phyloP scores from a whole-genome alignment of 1,284 basidiomycete species.

The Vanrija humicola region DNA sequence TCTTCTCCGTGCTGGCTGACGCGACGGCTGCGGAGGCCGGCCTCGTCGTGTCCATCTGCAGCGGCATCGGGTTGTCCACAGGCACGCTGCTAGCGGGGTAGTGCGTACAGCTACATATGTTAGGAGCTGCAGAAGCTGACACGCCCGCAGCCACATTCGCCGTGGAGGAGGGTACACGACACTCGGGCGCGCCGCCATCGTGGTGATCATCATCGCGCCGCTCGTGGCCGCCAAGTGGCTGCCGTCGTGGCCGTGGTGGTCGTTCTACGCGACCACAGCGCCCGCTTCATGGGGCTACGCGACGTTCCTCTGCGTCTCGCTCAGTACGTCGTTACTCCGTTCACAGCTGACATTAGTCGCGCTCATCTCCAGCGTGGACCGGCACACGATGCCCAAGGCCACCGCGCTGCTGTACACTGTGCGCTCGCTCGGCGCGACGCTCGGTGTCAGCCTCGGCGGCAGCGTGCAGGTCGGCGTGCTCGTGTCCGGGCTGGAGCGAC shows the following conservation, averaged over 20 bases:
- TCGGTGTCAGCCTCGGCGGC: conserved; percentile 43
- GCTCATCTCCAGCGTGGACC: conserved; percentile 42
- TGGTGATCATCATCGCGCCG: conserved; percentile 29
- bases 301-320: conserved; percentile 39
- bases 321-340: conserved; percentile 25
- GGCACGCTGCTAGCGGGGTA: conserved; percentile 84
- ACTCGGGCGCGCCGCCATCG: conserved; percentile 36
- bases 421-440: conserved; percentile 43
- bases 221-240: conserved; percentile 39
- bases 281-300: conserved; percentile 46
- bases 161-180: conserved; percentile 34
- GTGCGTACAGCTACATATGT: conserved; percentile 50
- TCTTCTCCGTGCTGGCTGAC: conserved; percentile 45
- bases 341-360: conserved; percentile 27
- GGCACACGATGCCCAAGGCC: conserved; percentile 46
- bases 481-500: conserved; percentile 16
- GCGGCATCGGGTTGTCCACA: conserved; percentile 72
- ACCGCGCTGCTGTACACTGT: conserved; percentile 47
- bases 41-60: conserved; percentile 60
- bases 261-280: conserved; percentile 42
- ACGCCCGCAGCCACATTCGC: conserved; percentile 37
- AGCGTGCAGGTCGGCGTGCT: conserved; percentile 43
- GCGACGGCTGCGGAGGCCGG: conserved; percentile 41
- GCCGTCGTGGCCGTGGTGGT: conserved; percentile 32
- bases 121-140: conserved; percentile 1